Conservation (phyloP, 768 basidiomycete genomes). For the Mycena epipterygia region DNA sequence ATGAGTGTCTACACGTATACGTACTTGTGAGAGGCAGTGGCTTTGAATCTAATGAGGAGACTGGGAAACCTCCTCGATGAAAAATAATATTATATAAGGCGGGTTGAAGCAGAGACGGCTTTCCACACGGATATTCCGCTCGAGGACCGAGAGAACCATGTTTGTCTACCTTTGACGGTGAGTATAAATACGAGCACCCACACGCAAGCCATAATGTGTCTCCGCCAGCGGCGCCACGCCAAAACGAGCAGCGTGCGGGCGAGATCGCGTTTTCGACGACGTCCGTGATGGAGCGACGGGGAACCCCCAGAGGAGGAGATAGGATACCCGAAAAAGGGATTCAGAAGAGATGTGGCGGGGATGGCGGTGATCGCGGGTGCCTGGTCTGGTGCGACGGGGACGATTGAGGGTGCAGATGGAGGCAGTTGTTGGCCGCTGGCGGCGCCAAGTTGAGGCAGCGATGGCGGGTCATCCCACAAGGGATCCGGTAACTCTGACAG, state of each 20-base stretch:
- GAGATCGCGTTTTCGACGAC: slow-evolving; percentile 78
- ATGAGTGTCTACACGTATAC: slow-evolving; percentile 9
- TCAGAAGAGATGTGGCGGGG: slow-evolving; percentile 66
- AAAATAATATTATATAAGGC: slow-evolving; percentile 19
- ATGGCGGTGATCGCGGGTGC: slow-evolving; percentile 33
- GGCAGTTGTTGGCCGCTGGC: slow-evolving; percentile 20
- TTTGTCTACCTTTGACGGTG: slow-evolving; percentile 38
- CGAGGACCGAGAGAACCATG: slow-evolving; percentile 18
- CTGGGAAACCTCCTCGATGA: no score
- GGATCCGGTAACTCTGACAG: slow-evolving; percentile 67
- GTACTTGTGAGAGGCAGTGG: slow-evolving; percentile 3
- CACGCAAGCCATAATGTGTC: slow-evolving; percentile 53
- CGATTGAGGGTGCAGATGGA: slow-evolving; percentile 33
- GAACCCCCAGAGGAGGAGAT: slow-evolving; percentile 51
- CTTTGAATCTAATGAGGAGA: slow-evolving; percentile 15
- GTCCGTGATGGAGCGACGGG: slow-evolving; percentile 69
- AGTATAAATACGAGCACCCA: slow-evolving; percentile 48
- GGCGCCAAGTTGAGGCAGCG: not conserved
- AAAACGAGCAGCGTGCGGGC: slow-evolving; percentile 70
- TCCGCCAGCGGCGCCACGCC: slow-evolving; percentile 78
- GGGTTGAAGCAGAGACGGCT: not conserved
- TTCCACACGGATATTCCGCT: slow-evolving; percentile 12
- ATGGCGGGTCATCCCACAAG: slow-evolving; percentile 44
- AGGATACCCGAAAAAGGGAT: slow-evolving; percentile 86
- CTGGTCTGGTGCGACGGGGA: slow-evolving; percentile 17